phyloP scores from a whole-genome alignment of 352 stramenopile species.

The Pilasporangium apinafurcum region DNA sequence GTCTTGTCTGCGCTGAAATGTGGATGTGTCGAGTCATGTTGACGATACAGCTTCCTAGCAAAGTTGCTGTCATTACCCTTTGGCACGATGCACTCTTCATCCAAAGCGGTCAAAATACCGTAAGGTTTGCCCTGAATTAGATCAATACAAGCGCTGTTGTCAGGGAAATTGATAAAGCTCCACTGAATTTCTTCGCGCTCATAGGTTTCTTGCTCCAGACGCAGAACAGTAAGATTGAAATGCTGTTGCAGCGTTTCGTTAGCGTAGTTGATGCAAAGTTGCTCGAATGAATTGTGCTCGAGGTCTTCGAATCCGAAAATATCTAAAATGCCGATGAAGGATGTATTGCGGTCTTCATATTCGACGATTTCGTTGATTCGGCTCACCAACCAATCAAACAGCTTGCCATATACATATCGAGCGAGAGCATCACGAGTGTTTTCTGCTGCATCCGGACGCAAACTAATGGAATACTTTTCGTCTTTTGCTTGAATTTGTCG shows the following conservation, averaged over 20 bases:
- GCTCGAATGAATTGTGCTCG: constrained; percentile 92
- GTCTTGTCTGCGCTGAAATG: constrained; percentile 78
- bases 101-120: constrained; percentile 77
- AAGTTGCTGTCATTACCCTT: constrained; percentile 86
- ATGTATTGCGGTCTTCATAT: constrained; percentile 34
- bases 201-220: constrained; percentile 86
- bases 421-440: constrained; percentile 92
- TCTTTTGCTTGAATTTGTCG: constrained; percentile 92
- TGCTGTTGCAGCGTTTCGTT: constrained; percentile 93
- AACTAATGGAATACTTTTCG: constrained; percentile 82
- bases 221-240: constrained; percentile 87
- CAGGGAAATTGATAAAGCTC: constrained; percentile 88
- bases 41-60: constrained; percentile 69
- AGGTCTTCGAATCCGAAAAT: constrained; percentile 89
- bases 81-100: constrained; percentile 89
- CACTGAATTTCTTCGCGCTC: constrained; percentile 84
- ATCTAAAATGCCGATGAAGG: constrained; percentile 79
- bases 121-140: constrained; percentile 84
- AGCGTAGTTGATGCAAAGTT: constrained; percentile 93
- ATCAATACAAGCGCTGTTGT: constrained; percentile 88
- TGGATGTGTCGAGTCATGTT: constrained; percentile 56
- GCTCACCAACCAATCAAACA: constrained; percentile 91
- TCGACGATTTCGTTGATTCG: constrained; percentile 86
- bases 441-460: constrained; percentile 59
- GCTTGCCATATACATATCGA: constrained; percentile 92